Evolutionary conservation across 2,329 filamentous ascomycete species (phyloP).

Genomic region (Aspergillus pseudoterreus): DNA sequence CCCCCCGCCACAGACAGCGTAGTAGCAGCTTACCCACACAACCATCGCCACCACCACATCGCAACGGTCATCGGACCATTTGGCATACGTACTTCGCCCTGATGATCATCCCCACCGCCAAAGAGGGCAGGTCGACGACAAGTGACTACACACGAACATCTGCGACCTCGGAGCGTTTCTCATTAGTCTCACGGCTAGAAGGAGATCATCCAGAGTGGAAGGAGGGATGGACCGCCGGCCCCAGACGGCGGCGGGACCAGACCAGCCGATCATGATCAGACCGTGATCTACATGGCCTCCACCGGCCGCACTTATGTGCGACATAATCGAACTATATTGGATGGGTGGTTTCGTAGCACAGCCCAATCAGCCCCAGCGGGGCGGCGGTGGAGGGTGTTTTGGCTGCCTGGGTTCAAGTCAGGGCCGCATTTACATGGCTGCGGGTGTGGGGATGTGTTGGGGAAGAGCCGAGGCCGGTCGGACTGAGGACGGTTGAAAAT

Average conservation of each 20-base stretch:
- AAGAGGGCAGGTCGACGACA: no score
- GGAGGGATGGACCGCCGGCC: neutral
- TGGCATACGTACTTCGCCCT: no score
- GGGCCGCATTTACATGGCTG: neutral
- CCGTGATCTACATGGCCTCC: constrained; percentile 15
- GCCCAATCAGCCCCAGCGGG: neutral
- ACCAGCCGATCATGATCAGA: neutral
- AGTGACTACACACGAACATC: no score
- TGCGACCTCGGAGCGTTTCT: no score
- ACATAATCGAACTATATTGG: constrained; percentile 4
- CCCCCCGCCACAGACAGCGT: no score
- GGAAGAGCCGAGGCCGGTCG: neutral
- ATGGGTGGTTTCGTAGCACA: neutral
- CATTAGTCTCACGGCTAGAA: neutral
- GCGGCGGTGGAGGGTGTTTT: neutral
- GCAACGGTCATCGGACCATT: no score
- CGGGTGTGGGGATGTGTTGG: constrained; percentile 1
- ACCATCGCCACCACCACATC: no score
- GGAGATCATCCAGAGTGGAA: neutral
- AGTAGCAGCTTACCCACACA: no score
- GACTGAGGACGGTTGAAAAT: neutral
- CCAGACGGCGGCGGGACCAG: neutral
- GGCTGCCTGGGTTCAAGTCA: neutral
- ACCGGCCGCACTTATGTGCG: constrained; percentile 9
- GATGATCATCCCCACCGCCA: no score